Conservation (phyloP, 2,329 filamentous ascomycete genomes). For the Pestalotiopsis sp. region DNA sequence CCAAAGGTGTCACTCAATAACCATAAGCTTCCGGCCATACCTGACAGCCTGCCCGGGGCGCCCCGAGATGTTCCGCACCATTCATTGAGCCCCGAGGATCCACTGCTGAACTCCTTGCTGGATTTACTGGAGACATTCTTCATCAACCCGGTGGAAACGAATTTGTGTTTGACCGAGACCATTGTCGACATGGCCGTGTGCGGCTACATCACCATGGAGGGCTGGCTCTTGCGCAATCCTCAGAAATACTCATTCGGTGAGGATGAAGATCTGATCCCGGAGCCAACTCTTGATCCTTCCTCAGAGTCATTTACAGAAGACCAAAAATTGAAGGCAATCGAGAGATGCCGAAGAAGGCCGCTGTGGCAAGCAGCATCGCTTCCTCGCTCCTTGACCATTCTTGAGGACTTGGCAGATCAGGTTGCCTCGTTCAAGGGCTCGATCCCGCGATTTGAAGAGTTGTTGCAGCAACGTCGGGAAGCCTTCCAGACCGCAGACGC, state of each 20-base stretch:
- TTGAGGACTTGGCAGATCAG: constrained; percentile 63
- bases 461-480: constrained; percentile 65
- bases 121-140: constrained; percentile 80
- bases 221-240: constrained; percentile 83
- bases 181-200: constrained; percentile 82
- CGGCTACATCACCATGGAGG: constrained; percentile 80
- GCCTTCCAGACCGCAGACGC: constrained; percentile 62
- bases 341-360: constrained; percentile 53
- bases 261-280: constrained; percentile 31
- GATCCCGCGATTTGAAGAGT: constrained; percentile 71
- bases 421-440: constrained; percentile 61
- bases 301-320: constrained; percentile 34
- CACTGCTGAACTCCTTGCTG: constrained; percentile 63
- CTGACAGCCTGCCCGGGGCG: constrained; percentile 58
- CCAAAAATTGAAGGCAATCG: constrained; percentile 46
- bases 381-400: constrained; percentile 54
- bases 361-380: constrained; percentile 51
- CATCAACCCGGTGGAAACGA: constrained; percentile 87
- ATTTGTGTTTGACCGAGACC: constrained; percentile 82
- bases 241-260: constrained; percentile 60
- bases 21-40: constrained; percentile 54
- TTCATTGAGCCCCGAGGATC: constrained; percentile 62
- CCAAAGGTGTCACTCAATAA: constrained; percentile 58
- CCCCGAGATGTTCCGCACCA: constrained; percentile 62
- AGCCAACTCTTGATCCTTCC: constrained; percentile 18